Evolutionary conservation across 306 rosid species (phyloP), one percentile per base, ranked within the genome.

Genomic region (Acacia confusa): DNA sequence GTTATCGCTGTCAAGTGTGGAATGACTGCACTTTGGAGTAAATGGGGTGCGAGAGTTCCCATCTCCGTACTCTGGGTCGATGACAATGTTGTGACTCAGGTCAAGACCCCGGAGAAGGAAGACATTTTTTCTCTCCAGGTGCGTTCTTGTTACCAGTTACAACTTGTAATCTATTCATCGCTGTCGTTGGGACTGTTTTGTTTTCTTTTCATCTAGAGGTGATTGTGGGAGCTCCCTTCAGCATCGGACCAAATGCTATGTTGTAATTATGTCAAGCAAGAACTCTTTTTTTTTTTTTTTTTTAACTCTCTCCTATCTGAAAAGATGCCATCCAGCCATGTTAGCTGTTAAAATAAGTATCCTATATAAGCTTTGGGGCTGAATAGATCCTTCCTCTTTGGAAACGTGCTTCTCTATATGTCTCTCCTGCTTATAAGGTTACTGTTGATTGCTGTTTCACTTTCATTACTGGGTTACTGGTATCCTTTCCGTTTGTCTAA

Each of bases 1-100:
- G 71, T 92, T 13, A 85, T 95, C 47, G 99, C 94, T 4, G 86
- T 95, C 32, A 95, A 95, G 81, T 95, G 99, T 84, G 99, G 99
- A 69, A 95, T 95, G 99, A 83, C 87, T 57, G 99, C 99, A 20
- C 90, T 86, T 22, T 95, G 99, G 99, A 92, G 93, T 84, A 95
- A 93, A 84, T 95, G 99, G 99, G 99, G 99, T 27, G 94, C 92
- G 17, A 89, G 99, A 85, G 55, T 95, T 75, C 99, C 99, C 27
- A 86, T 93, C 50, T 79, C 90, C 5, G 82, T 95, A 15, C 98
- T 95, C 32, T 95, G 98, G 98, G 92, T 95, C 9, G 99, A 95
- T 74, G 99, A 95, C 57, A 95, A 93, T 74, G 88, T 95, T 65
- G 98, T 95, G n/a, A 92, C 98, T 77, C 94, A 92, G 89, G 97